These are phyloP conservation scores for Alternaria brassicae DNA, from an alignment of 2,329 filamentous ascomycete species.

Conservation along the genomic window DNA sequence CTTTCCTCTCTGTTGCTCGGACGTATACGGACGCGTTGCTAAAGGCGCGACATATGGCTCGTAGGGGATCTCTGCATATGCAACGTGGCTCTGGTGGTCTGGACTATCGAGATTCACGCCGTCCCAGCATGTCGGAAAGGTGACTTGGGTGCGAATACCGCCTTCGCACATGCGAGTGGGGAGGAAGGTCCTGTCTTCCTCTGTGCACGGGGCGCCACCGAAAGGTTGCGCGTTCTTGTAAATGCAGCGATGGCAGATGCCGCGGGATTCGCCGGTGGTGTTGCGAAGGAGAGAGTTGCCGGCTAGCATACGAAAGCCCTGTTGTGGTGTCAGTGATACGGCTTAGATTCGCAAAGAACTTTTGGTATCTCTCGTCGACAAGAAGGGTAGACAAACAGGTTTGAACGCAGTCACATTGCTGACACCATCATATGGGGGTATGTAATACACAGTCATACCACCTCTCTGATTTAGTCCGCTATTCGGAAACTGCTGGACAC, in stretches of 20 bases:
- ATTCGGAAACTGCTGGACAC: constrained; percentile 39
- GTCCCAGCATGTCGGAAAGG: constrained; percentile 61
- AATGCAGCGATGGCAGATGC: constrained; percentile 45
- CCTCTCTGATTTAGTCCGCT: constrained; percentile 34
- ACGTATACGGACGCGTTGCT: constrained; percentile 27
- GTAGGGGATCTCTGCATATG: constrained; percentile 47
- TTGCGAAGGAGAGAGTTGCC: constrained; percentile 49
- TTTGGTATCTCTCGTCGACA: not conserved
- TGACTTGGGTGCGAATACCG: constrained; percentile 55
- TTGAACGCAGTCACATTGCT: constrained; percentile 37
- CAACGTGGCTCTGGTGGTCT: constrained; percentile 63
- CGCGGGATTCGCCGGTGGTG: constrained; percentile 36
- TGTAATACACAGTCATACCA: constrained; percentile 44
- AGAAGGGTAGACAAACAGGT: constrained; percentile 25
- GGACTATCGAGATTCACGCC: constrained; percentile 58
- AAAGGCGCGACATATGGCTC: constrained; percentile 35
- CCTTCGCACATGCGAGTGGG: constrained; percentile 50
- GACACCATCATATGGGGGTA: constrained; percentile 40
- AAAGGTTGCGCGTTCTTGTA: constrained; percentile 37
- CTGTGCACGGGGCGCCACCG: constrained; percentile 50
- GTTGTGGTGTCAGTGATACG: not conserved
- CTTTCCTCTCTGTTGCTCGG: constrained; percentile 40
- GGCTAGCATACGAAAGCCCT: constrained; percentile 57
- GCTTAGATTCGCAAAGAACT: not conserved
- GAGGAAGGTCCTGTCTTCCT: constrained; percentile 49